Evolutionary conservation across 495 filamentous ascomycete species (phyloP), one percentile per base, ranked within the genome.

Genomic region (Halenospora varia): DNA sequence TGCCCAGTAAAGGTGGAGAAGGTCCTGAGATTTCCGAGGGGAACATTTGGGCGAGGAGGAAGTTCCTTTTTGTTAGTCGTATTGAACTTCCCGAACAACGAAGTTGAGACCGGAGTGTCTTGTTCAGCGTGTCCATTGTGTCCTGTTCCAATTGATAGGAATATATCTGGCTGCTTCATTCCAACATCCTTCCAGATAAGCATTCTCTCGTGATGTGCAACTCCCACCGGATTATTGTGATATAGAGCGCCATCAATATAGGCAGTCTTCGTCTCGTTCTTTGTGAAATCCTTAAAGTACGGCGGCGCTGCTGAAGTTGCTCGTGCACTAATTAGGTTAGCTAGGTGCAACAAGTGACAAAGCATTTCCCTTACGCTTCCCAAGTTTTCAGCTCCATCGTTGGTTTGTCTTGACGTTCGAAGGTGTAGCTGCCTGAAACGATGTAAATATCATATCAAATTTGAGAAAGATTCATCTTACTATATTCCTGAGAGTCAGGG

Each of bases 361-460:
- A 25, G 49, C n/a, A n/a, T n/a, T n/a, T n/a, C n/a, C 52, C 68
- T 62, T 66, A 76, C 74, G 72, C 76, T 70, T 82, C 73, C 77
- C 76, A 80, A 3, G 69, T 65, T 55, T 71, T 72, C 15, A 80
- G 6, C 46, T 59, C 78, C 77, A 18, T 69, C 64, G 4, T 62
- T 49, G 4, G 29, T 13, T 35, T 13, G 29, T 35, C 13, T 35
- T 35, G 6, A 13, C 6, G 29, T 13, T 13, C 6, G 29, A 35
- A 35, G 4, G 13, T n/a, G 68, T n/a, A 64, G 23, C 73, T 64
- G 26, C 74, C 72, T 71, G 55, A 77, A 80, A 35, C 29, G n/a
- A n/a, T 35, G 4, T 74, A 71, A 24, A 66, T 44, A 20, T 65
- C 51, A 17, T 66, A 71, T 25, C 75, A 51, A 29, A 29, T 11